Percentiles rank a stretch among this genome's conserved stretches.
Evolutionary conservation across 176 grass and related monocot species (phyloP).

Genomic region (Carex kokanica): DNA sequence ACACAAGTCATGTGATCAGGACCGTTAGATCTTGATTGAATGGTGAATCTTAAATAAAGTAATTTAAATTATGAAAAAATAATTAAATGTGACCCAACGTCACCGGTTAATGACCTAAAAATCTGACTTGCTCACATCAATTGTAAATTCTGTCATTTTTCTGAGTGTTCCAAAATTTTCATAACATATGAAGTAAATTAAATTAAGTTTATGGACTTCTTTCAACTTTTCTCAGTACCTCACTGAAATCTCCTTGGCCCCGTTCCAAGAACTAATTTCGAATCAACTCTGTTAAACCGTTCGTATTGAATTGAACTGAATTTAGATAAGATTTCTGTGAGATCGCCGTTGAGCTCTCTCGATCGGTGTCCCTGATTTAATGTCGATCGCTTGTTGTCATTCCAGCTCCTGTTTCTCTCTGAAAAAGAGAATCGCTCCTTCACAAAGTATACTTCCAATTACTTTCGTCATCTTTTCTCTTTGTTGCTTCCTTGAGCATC

Average conservation of each 20-base stretch:
- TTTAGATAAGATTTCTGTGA: not conserved
- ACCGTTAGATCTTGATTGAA: no score
- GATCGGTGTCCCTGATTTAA: not conserved
- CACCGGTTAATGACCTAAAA: no score
- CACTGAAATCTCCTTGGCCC: not conserved
- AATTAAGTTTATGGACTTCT: no score
- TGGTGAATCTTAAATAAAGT: no score
- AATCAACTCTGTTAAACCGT: not conserved
- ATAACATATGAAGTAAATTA: no score
- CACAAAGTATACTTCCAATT: not conserved
- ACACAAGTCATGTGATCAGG: no score
- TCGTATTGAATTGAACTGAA: not conserved
- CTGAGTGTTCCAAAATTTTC: no score
- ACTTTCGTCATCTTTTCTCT: not conserved
- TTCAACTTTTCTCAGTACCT: not conserved
- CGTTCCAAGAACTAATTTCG: not conserved
- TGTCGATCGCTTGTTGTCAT: conserved; percentile 21
- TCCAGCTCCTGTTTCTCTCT: not conserved
- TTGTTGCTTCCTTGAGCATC: not conserved
- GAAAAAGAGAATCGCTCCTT: conserved; percentile 7
- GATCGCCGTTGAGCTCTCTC: not conserved
- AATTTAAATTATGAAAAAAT: no score
- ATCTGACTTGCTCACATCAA: no score
- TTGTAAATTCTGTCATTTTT: no score
- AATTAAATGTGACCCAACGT: no score